Percentiles rank a stretch among this genome's conserved stretches.
phyloP scores from a whole-genome alignment of 306 rosid species.

The Dryas alaskensis region DNA sequence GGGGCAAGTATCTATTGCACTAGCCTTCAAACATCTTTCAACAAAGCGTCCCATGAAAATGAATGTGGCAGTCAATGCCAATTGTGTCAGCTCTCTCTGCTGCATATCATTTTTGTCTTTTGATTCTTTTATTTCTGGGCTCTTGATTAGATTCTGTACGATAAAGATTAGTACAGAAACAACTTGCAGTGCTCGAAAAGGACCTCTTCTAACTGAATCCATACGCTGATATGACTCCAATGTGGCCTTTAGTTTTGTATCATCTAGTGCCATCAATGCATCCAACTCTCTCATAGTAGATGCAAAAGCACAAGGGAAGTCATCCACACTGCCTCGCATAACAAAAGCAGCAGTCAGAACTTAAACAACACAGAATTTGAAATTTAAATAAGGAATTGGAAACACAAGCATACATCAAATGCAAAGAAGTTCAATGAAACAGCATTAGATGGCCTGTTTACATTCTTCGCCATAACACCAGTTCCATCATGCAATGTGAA shows the following conservation, averaged over 20 bases:
- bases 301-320: slow-evolving; percentile 60
- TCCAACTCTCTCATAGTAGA: slow-evolving; percentile 62
- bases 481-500: not conserved
- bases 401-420: not conserved
- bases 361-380: slow-evolving; percentile 4
- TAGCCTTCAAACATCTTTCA: slow-evolving; percentile 60
- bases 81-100: slow-evolving; percentile 38
- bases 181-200: slow-evolving; percentile 72
- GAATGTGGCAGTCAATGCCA: slow-evolving; percentile 62
- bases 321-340: slow-evolving; percentile 54
- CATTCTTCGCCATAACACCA: not conserved
- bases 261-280: slow-evolving; percentile 65
- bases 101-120: slow-evolving; percentile 40
- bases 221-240: slow-evolving; percentile 71
- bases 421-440: not conserved
- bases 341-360: slow-evolving; percentile 25
- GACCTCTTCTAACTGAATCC: slow-evolving; percentile 73
- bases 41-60: slow-evolving; percentile 71
- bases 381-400: not conserved
- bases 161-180: slow-evolving; percentile 65
- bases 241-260: slow-evolving; percentile 39
- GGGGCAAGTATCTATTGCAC: slow-evolving; percentile 48
- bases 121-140: slow-evolving; percentile 30
- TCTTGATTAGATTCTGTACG: slow-evolving; percentile 43
- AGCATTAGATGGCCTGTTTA: not conserved